Evolutionary conservation across 164 flowering plant genomes (phyloP), one percentile per base, ranked within the genome.

Genomic region (Magnolia changhungtana): DNA sequence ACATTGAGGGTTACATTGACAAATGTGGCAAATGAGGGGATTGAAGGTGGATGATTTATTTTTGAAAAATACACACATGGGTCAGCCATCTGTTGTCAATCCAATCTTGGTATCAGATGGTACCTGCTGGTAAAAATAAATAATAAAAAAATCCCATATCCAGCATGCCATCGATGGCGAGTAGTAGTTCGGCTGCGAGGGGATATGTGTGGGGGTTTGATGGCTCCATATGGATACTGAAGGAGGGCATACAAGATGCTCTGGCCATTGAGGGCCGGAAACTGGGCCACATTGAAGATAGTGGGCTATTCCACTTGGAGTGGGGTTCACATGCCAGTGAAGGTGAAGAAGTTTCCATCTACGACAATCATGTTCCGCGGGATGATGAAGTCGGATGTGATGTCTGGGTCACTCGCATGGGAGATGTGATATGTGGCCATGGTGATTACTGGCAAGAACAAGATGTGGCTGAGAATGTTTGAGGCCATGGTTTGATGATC

Each of bases 191-290:
- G 1, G 87, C 75, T 0, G 87, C 63, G 11, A 84, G 79, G 0
- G 87, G 84, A 50, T 85, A 86, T 13, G 82, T 76, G 76, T 85
- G 85, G 11, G 80, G 81, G 0, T 76, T 78, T 2, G 75, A 61
- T 24, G 86, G 84, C 73, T 21, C 80, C 10, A 82, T n/a, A n/a
- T n/a, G n/a, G n/a, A n/a, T n/a, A n/a, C n/a, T n/a, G n/a, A n/a
- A n/a, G n/a, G n/a, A n/a, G 55, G 18, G 81, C 81, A 14, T 50
- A 64, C 13, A 84, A 84, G 29, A 80, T 81, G 49, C 86, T 80
- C 55, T 84, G 84, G 1, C 86, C 84, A 21, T 79, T 71, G 14
- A 84, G 78, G 7, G 81, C 81, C 3, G 82, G 86, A 61, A 82
- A 82, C 49, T 84, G 80, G 16, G 68, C 76, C 79, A 78, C 79